These are phyloP conservation scores for Colletotrichum plurivorum DNA, from an alignment of 2,329 filamentous ascomycete species.

Conservation along the genomic window DNA sequence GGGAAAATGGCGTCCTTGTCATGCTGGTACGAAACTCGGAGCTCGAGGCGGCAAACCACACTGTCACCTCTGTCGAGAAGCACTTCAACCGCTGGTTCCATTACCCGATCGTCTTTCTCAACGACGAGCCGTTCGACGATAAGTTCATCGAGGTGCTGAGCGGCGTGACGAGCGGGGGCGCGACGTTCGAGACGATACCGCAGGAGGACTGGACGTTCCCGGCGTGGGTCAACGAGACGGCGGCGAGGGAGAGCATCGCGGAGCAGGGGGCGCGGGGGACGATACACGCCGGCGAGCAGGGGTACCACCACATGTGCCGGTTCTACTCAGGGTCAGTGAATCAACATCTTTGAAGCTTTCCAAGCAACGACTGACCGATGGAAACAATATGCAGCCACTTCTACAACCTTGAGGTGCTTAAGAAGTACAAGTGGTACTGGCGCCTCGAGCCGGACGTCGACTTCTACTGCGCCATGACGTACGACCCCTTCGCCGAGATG, in stretches of 20 bases:
- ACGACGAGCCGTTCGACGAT: slow-evolving; percentile 58
- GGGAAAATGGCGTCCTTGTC: slow-evolving; percentile 61
- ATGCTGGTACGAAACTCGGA: slow-evolving; percentile 63
- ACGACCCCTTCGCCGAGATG: slow-evolving; percentile 63
- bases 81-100: slow-evolving; percentile 63
- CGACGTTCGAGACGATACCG: slow-evolving; percentile 59
- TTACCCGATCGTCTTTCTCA: slow-evolving; percentile 63
- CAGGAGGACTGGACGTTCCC: slow-evolving; percentile 58
- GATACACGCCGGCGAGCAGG: slow-evolving; percentile 55
- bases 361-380: background rate
- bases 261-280: slow-evolving; percentile 50
- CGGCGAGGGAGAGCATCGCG: slow-evolving; percentile 51
- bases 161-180: slow-evolving; percentile 52
- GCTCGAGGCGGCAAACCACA: slow-evolving; percentile 54
- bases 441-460: slow-evolving; percentile 60
- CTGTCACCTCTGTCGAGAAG: slow-evolving; percentile 56
- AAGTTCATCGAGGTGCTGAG: slow-evolving; percentile 56
- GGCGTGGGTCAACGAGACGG: slow-evolving; percentile 48
- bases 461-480: slow-evolving; percentile 61
- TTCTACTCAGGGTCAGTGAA: slow-evolving; percentile 59
- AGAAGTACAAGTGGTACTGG: slow-evolving; percentile 63
- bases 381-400: slow-evolving; percentile 51
- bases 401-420: slow-evolving; percentile 57
- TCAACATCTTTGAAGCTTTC: no score
- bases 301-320: slow-evolving; percentile 59